Evolutionary conservation across 176 grass and related monocot species (phyloP), one percentile per base, ranked within the genome.

Genomic region (Ensete ventricosum): DNA sequence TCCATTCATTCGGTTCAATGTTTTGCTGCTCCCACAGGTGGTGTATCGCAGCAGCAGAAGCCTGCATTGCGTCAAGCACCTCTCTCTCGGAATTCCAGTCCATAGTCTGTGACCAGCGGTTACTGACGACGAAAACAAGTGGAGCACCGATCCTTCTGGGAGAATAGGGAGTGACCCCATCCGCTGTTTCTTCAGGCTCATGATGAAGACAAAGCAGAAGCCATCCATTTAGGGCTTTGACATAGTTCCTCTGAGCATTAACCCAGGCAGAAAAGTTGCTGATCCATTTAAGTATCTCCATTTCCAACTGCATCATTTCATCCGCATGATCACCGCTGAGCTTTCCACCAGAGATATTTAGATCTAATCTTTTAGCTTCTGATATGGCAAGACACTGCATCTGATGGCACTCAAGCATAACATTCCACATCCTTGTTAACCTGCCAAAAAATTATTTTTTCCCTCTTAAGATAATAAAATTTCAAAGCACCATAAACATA

Each of bases 251-350:
- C 72, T 99, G 88, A 0, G 90, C 54, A 77, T 67, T 95, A 64
- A 95, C 80, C 96, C 91, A 99, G 25, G 79, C 82, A 1, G 86
- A 91, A 62, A 99, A 91, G 64, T 84, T 89, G 81, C 88, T 71
- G 10, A 81, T 87, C 84, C 88, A 99, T 83, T 99, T 99, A n/a
- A 89, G 91, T 75, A 94, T 59, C 34, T 99, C 96, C 21, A 95
- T 54, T 71, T 99, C 96, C 54, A 99, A 82, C 60, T 91, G 86
- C 79, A 88, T 73, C 17, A 53, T 25, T 17, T 50, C 58, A 53
- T 64, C 60, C 6, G 71, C 77, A 14, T 87, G 67, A 66, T 73
- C 79, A 52, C 1, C 50, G 64, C 77, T 55, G 19, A 65, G 9
- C 58, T 79, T 89, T 77, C 74, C 83, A 60, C 69, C 54, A 3